phyloP scores from a whole-genome alignment of 2,329 filamentous ascomycete species.

The Clarireedia sp. region DNA sequence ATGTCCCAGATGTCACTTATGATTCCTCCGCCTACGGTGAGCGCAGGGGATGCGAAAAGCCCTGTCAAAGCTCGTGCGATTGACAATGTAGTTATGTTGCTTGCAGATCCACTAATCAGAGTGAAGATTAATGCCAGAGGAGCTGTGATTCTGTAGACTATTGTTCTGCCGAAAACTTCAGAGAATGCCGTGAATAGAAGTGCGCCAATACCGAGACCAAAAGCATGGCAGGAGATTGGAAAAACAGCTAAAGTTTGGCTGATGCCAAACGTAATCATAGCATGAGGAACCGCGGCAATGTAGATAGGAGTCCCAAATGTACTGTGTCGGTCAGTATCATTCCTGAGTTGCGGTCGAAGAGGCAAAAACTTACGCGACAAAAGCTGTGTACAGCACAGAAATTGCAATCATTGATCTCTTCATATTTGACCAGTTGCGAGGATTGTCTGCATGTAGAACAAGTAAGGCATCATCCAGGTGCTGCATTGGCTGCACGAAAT shows the following conservation, averaged over 20 bases:
- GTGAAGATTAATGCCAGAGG: conserved; percentile 11
- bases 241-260: conserved; percentile 6
- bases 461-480: background rate
- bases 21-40: conserved; percentile 7
- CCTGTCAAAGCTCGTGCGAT: conserved; percentile 10
- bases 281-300: conserved; percentile 5
- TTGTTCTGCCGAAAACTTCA: conserved; percentile 9
- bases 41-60: conserved; percentile 5
- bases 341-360: background rate
- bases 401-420: conserved; percentile 1
- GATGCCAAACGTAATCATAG: background rate
- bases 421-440: background rate
- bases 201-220: conserved; percentile 11
- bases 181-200: conserved; percentile 8
- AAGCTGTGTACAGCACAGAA: conserved; percentile 1
- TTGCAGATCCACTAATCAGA: conserved; percentile 3
- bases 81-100: background rate
- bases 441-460: background rate
- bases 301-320: conserved; percentile 11
- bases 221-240: conserved; percentile 10
- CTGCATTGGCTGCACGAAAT: background rate
- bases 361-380: background rate
- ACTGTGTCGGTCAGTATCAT: background rate
- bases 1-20: conserved; percentile 15
- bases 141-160: conserved; percentile 8